Evolutionary conservation across 1,284 basidiomycete genomes (phyloP), one percentile per base, ranked within the genome.

Genomic region (Microbotryum lychnidis-dioicae): DNA sequence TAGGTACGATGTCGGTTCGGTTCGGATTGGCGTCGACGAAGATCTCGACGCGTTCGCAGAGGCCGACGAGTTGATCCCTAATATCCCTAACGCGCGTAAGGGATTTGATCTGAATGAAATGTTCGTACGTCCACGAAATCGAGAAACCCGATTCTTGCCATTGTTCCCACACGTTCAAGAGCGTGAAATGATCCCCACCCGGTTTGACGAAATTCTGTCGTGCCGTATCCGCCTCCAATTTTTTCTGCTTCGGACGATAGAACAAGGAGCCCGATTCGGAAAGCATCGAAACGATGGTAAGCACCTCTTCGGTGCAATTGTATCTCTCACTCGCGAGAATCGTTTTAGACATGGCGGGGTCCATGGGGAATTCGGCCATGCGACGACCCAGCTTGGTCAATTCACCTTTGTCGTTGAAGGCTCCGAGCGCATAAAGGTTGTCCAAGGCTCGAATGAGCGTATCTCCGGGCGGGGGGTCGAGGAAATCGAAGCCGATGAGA

Each of bases 61-160:
- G 79, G 6, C 86, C 85, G 0, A 92, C 91, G 18, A 99, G 81
- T 76, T 98, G 96, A 76, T 99, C 96, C 31, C 81, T 75, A 69
- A 99, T 94, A 76, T 99, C 96, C 52, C 96, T 85, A 0, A 96
- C 94, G 27, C 96, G 83, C 68, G 85, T 87, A 16, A 99, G 78
- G 66, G 88, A 91, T 81, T 98, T 98, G 81, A 90, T 93, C 77
- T 98, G 96, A 57, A 99, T 78, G 77, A 94, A 99, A 73, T 98
- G 67, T 65, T 75, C 92, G 73, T 92, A 91, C 72, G 70, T 69
- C 71, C 90, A 93, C 76, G 90, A 77, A 47, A 71, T 64, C 18
- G 89, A 91, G 75, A 93, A 98, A 72, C 90, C 91, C 46, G 90
- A 90, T 71, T 98, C 93, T 29, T 90, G 90, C 93, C 94, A 99